Conservation (phyloP, 768 basidiomycete species). For the Termitomyces sp. region DNA sequence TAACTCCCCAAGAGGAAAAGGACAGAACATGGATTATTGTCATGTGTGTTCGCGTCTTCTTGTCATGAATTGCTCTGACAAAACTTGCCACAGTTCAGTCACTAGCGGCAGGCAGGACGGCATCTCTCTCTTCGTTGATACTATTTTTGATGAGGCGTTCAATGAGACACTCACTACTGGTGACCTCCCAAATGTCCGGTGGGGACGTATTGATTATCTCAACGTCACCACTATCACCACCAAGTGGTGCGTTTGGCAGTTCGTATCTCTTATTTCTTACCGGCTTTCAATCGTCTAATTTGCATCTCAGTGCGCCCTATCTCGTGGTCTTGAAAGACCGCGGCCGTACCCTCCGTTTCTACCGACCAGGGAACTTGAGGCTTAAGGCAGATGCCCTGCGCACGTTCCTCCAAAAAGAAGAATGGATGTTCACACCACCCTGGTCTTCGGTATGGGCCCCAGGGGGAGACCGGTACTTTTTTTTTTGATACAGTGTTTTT, state of each 20-base stretch:
- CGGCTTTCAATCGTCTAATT: not conserved
- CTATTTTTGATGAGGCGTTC: constrained; percentile 71
- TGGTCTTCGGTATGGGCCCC: constrained; percentile 74
- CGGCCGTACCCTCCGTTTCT: constrained; percentile 81
- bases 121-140: constrained; percentile 67
- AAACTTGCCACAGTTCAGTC: constrained; percentile 42
- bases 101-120: constrained; percentile 59
- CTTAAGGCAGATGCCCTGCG: constrained; percentile 58
- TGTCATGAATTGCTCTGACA: constrained; percentile 7
- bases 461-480: constrained; percentile 64
- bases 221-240: constrained; percentile 82
- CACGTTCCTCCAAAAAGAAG: constrained; percentile 62
- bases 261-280: constrained; percentile 23
- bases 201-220: constrained; percentile 86
- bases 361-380: constrained; percentile 59
- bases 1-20: constrained; percentile 61
- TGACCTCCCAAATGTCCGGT: constrained; percentile 70
- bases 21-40: constrained; percentile 75
- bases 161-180: constrained; percentile 56
- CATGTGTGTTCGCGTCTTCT: constrained; percentile 43
- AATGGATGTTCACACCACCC: constrained; percentile 57
- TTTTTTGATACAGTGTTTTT: not conserved
- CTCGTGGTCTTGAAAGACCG: constrained; percentile 69
- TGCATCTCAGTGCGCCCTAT: constrained; percentile 60
- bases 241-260: constrained; percentile 87